Evolutionary conservation across 768 basidiomycete species (phyloP), one percentile per base, ranked within the genome.

Genomic region (Amanita pallidorosea): DNA sequence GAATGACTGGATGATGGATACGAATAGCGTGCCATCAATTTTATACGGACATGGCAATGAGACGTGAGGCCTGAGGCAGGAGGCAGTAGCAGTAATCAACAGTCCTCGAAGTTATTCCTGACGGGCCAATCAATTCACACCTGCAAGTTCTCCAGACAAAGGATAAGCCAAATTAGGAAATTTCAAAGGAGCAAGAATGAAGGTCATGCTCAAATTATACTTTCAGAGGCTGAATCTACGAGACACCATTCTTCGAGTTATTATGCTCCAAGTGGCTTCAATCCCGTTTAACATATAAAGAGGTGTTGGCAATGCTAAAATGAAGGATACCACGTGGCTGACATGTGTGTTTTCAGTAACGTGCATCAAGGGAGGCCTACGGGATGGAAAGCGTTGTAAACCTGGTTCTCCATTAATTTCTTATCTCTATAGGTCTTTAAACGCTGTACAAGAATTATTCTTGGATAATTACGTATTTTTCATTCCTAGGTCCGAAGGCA

Each of bases 381-480:
- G 34, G n/a, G 18, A n/a, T 11, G 31, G 13, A 38, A 35, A 15
- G 8, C 34, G 33, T 29, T 31, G 34, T 25, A 4, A 23, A 22
- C 47, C 46, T 13, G 34, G 27, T n/a, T 46, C 18, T 25, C 17
- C 38, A 27, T 15, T 23, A 35, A 22, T 5, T 29, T 11, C 27
- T 11, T 35, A 47, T 37, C 45, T 34, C 34, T 36, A 29, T 17
- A 33, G 34, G n/a, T 12, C 18, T 20, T 7, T 18, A 36, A 25
- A 36, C 33, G 45, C 35, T 34, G 22, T 17, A 40, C 5, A 35
- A 48, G 8, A 8, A 38, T 61, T 69, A 85, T 61, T 83, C 78
- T 59, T 85, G 85, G 51, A 75, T 67, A 48, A 87, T 71, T 38
- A 69, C 72, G 65, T 73, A 78, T 11, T 71, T 75, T 5, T 79